Conservation (phyloP, 495 filamentous ascomycete genomes). For the Tuber borchii region DNA sequence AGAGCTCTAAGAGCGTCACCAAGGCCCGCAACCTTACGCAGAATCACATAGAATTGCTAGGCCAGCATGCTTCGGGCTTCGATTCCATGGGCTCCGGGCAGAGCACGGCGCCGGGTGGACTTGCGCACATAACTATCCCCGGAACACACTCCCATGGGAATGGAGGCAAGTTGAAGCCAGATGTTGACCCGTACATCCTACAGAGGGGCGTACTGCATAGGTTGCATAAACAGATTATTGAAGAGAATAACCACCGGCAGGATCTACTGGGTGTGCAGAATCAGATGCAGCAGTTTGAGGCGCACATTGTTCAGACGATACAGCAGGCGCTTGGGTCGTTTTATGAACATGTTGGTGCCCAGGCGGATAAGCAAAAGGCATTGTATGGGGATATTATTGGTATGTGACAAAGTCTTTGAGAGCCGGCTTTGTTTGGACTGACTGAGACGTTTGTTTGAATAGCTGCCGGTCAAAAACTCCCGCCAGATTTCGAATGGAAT, state of each 20-base stretch:
- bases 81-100: constrained; percentile 48
- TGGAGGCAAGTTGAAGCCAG: constrained; percentile 58
- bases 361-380: constrained; percentile 68
- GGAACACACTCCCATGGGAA: constrained; percentile 38
- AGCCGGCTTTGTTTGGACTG: background rate
- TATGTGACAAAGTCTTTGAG: constrained; percentile 6
- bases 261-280: constrained; percentile 84
- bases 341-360: constrained; percentile 64
- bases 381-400: constrained; percentile 78
- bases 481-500: constrained; percentile 88
- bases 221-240: constrained; percentile 80
- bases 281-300: constrained; percentile 81
- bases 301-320: constrained; percentile 73
- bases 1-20: constrained; percentile 79
- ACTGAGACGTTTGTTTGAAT: background rate
- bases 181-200: constrained; percentile 82
- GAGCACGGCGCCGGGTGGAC: constrained; percentile 17
- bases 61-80: constrained; percentile 68
- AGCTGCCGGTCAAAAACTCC: constrained; percentile 65
- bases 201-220: constrained; percentile 73
- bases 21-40: constrained; percentile 81
- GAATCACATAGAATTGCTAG: constrained; percentile 91
- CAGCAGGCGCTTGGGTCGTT: constrained; percentile 76
- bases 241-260: constrained; percentile 90
- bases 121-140: constrained; percentile 29